phyloP scores from a whole-genome alignment of 164 flowering plant species.

The Pachysandra terminalis region DNA sequence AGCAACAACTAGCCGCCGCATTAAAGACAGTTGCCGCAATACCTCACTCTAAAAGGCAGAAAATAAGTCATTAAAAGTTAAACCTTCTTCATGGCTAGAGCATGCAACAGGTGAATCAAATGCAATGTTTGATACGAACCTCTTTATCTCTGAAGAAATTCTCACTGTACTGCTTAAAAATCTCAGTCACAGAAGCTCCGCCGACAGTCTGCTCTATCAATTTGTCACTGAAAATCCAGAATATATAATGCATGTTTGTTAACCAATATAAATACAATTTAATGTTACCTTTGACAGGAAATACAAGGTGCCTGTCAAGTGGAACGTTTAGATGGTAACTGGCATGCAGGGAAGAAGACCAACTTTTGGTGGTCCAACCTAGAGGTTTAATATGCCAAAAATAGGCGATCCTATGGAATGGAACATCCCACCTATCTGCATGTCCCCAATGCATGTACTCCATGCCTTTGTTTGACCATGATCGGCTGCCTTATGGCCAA shows the following conservation, averaged over 20 bases:
- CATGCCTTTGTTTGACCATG: not conserved
- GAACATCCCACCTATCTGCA: not conserved
- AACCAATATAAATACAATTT: not conserved
- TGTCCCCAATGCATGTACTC: not conserved
- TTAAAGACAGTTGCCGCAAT: slow-evolving; percentile 50
- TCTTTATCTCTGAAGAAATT: slow-evolving; percentile 63
- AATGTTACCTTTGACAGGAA: not conserved
- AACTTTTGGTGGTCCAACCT: not conserved
- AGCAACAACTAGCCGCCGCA: slow-evolving; percentile 76
- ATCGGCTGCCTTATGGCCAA: not conserved
- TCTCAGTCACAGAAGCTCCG: slow-evolving; percentile 60
- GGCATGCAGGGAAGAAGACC: not conserved
- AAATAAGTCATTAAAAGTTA: not conserved
- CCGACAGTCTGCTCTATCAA: slow-evolving; percentile 64
- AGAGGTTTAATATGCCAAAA: not conserved
- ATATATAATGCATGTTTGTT: not conserved
- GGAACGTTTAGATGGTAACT: not conserved
- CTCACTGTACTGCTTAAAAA: slow-evolving; percentile 62
- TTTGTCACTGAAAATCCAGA: slow-evolving; percentile 50
- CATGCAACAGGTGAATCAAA: not conserved
- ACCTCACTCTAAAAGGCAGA: slow-evolving; percentile 55
- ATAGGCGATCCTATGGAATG: not conserved
- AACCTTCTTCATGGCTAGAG: slow-evolving; percentile 8
- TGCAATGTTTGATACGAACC: slow-evolving; percentile 30
- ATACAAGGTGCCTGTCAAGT: not conserved